Percentiles rank a stretch among this genome's conserved stretches.
phyloP scores from a whole-genome alignment of 805 yeast species.

The Cyberlindnera bimundalis region DNA sequence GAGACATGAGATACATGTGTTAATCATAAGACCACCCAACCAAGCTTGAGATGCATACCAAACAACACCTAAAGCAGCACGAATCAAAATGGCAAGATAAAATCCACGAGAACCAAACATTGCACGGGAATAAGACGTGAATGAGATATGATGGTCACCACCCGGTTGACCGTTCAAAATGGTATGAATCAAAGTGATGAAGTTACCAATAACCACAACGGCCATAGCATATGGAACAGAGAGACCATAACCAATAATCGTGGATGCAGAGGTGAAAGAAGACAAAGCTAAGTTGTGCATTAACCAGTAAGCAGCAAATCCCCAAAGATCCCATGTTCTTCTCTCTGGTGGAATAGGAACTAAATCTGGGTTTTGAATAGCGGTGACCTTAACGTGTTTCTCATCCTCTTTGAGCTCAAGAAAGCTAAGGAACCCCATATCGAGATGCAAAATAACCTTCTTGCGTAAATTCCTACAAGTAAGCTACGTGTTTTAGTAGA shows the following conservation, averaged over 20 bases:
- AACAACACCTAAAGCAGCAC: slow-evolving; percentile 33
- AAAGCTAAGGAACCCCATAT: not conserved
- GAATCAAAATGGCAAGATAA: slow-evolving; percentile 36
- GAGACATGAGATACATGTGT: slow-evolving; percentile 1
- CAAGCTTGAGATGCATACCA: slow-evolving; percentile 10
- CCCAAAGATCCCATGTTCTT: slow-evolving; percentile 39
- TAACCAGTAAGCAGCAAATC: slow-evolving; percentile 42
- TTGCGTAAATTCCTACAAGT: too few relatives aligned
- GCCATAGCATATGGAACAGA: slow-evolving; percentile 45
- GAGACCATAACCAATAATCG: slow-evolving; percentile 42
- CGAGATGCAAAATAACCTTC: too few relatives aligned
- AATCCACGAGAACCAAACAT: slow-evolving; percentile 46
- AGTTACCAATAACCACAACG: slow-evolving; percentile 40
- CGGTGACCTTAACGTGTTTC: slow-evolving; percentile 4
- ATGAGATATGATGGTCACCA: slow-evolving; percentile 46
- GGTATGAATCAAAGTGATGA: slow-evolving; percentile 43
- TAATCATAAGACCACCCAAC: slow-evolving; percentile 10
- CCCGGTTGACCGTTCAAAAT: slow-evolving; percentile 48
- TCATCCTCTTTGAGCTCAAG: slow-evolving; percentile 6
- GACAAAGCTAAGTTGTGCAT: slow-evolving; percentile 43
- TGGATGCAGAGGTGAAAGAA: slow-evolving; percentile 45
- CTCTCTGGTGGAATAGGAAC: slow-evolving; percentile 21
- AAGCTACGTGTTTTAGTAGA: too few relatives aligned
- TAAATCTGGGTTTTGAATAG: slow-evolving; percentile 5
- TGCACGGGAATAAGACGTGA: slow-evolving; percentile 41